These are phyloP conservation scores for Spencermartinsiella ligniputridi DNA, from an alignment of 1,139 yeast genomes.

Conservation along the genomic window DNA sequence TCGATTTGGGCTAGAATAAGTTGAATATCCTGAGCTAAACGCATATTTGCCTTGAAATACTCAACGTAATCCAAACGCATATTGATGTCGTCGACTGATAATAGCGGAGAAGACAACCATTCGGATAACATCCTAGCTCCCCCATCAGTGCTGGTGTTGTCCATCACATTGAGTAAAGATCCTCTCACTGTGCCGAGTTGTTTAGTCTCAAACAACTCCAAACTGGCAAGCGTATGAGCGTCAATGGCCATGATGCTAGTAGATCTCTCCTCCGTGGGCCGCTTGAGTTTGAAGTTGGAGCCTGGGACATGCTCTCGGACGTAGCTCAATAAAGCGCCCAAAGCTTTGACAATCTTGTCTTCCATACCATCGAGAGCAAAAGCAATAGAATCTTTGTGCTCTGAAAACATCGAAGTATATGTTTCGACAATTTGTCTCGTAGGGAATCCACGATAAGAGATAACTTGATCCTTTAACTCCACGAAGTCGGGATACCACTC, in stretches of 20 bases:
- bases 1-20: conserved; percentile 34
- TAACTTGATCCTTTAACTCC: conserved; percentile 57
- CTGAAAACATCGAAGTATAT: conserved; percentile 19
- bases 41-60: conserved; percentile 43
- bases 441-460: conserved; percentile 43
- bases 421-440: conserved; percentile 26
- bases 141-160: conserved; percentile 70
- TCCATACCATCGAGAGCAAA: conserved; percentile 22
- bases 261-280: conserved; percentile 49
- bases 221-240: conserved; percentile 71
- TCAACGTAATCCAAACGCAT: conserved; percentile 61
- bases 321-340: conserved; percentile 53
- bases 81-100: conserved; percentile 51
- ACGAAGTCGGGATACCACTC: conserved; percentile 56
- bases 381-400: conserved; percentile 16
- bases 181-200: conserved; percentile 61
- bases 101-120: conserved; percentile 81
- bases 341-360: conserved; percentile 48
- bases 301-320: conserved; percentile 56
- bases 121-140: conserved; percentile 74
- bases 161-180: conserved; percentile 62
- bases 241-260: conserved; percentile 69
- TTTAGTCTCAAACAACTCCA: conserved; percentile 62
- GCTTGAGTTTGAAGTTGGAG: conserved; percentile 43
- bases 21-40: conserved; percentile 36